Conservation (phyloP, 2,329 filamentous ascomycete genomes). For the Boeremia exigua region DNA sequence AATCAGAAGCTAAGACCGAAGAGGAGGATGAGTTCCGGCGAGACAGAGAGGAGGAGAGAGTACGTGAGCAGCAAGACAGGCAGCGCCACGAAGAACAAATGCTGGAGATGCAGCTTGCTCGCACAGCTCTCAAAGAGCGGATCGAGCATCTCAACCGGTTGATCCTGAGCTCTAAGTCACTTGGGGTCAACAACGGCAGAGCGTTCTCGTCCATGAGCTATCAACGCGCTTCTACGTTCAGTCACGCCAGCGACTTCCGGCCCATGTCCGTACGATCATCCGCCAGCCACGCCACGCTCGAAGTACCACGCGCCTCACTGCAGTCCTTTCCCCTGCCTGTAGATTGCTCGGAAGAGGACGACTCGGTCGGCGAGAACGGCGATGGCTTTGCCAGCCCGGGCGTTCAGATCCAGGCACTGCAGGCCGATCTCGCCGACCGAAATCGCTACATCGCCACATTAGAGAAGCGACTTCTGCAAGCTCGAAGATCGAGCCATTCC, state of each 20-base stretch:
- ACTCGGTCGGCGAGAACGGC: conserved; percentile 77
- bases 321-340: conserved; percentile 30
- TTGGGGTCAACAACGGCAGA: conserved; percentile 76
- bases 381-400: conserved; percentile 83
- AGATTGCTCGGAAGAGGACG: conserved; percentile 49
- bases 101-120: conserved; percentile 95
- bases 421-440: conserved; percentile 94
- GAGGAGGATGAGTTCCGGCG: conserved; percentile 61
- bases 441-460: conserved; percentile 94
- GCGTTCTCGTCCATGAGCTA: conserved; percentile 51
- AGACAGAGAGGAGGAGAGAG: conserved; percentile 72
- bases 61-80: conserved; percentile 74
- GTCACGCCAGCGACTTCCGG: conserved; percentile 44
- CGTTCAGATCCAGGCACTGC: conserved; percentile 88
- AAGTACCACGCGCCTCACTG: conserved; percentile 44
- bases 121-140: conserved; percentile 93
- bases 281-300: conserved; percentile 49
- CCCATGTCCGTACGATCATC: conserved; percentile 59
- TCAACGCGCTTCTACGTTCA: conserved; percentile 48
- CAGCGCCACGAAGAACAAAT: conserved; percentile 95
- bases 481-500: conserved; percentile 86
- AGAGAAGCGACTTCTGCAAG: conserved; percentile 90
- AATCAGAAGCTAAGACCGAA: conserved; percentile 62
- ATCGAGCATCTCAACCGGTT: conserved; percentile 96
- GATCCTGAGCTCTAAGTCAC: conserved; percentile 94